Percentiles rank a stretch among this genome's conserved stretches.
Evolutionary conservation across 805 yeast genomes (phyloP).

Genomic region (Starmerella apis): DNA sequence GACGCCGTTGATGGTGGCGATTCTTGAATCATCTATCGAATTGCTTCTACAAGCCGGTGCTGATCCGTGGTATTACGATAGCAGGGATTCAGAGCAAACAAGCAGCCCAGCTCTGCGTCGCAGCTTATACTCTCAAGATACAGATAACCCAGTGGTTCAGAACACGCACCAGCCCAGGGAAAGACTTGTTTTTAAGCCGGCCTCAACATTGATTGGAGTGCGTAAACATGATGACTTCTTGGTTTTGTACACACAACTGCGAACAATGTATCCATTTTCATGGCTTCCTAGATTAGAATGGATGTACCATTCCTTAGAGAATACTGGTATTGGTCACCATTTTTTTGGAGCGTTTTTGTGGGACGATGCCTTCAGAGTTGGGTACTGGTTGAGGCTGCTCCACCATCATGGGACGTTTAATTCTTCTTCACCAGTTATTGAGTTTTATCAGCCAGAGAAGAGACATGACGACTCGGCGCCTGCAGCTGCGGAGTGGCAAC

Average conservation of each 20-base stretch:
- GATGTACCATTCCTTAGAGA: neutral
- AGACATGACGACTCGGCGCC: neutral
- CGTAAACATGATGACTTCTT: neutral
- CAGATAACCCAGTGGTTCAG: neutral
- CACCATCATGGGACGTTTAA: neutral
- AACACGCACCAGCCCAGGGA: neutral
- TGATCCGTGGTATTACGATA: slow-evolving; percentile 30
- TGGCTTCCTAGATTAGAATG: slow-evolving; percentile 1
- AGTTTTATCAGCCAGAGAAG: neutral
- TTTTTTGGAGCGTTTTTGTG: slow-evolving; percentile 1
- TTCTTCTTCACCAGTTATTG: neutral
- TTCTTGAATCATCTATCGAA: slow-evolving; percentile 49
- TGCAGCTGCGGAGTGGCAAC: neutral
- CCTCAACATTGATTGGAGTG: neutral
- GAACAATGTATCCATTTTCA: neutral
- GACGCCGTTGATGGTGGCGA: slow-evolving; percentile 51
- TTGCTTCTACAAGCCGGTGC: slow-evolving; percentile 45
- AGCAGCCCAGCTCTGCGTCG: slow-evolving; percentile 3
- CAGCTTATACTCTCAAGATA: neutral
- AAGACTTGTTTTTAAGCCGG: neutral
- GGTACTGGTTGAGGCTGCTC: neutral
- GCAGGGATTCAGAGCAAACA: neutral
- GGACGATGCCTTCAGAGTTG: slow-evolving; percentile 3
- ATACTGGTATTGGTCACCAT: neutral
- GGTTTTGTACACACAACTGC: neutral